Percentiles rank a stretch among this genome's conserved stretches.
phyloP scores from a whole-genome alignment of 352 stramenopile species.

The Peronospora belbahrii region DNA sequence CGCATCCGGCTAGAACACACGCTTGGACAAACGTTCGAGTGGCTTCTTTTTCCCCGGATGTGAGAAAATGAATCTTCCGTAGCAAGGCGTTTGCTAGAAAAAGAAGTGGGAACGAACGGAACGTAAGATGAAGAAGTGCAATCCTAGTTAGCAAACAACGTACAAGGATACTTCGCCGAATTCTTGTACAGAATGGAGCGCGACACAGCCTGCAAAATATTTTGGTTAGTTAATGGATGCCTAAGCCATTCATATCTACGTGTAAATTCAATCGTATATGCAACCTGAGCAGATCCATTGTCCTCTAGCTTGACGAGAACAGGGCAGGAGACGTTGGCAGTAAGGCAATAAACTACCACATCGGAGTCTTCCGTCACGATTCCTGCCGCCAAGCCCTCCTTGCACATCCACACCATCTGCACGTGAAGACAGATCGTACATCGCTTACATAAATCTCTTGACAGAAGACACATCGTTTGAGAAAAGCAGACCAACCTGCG shows the following conservation, averaged over 20 bases:
- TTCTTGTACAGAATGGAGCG: conserved; percentile 45
- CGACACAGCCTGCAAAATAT: conserved; percentile 33
- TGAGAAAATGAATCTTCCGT: conserved; percentile 55
- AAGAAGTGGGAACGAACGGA: neutral
- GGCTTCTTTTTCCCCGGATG: conserved; percentile 44
- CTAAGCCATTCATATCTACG: neutral
- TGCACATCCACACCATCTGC: conserved; percentile 79
- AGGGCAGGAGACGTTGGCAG: conserved; percentile 35
- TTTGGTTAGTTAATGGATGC: neutral
- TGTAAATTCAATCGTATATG: neutral
- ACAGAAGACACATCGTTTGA: neutral
- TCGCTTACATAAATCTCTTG: neutral
- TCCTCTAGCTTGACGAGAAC: conserved; percentile 73
- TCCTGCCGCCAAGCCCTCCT: conserved; percentile 37
- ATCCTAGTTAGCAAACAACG: neutral
- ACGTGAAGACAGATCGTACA: neutral
- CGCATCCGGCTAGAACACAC: conserved; percentile 60
- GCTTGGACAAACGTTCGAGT: conserved; percentile 78
- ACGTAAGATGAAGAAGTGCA: neutral
- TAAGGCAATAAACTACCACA: conserved; percentile 68
- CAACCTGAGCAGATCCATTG: conserved; percentile 43
- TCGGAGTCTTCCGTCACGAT: conserved; percentile 83
- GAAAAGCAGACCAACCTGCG: conserved; percentile 25
- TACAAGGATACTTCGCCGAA: conserved; percentile 29
- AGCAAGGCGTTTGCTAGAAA: conserved; percentile 42